Base-by-base conservation (phyloP, 2,329 filamentous ascomycete species). In the Apiospora hydei region DNA sequence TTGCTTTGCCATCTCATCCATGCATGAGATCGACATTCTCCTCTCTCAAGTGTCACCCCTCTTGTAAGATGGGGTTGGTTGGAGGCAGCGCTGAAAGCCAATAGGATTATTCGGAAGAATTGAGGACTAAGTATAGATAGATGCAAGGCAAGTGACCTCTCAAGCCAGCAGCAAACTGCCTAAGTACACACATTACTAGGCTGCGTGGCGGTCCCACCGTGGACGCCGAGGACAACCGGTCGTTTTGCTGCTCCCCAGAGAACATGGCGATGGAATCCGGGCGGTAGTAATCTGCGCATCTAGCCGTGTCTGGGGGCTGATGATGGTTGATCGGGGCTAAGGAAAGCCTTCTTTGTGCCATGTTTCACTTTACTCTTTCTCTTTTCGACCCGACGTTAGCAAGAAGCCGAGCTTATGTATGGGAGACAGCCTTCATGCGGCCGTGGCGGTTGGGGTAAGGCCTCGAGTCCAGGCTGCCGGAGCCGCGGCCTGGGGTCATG, bases 261-360 rank as follows among this genome's bases (percentile, higher is more conserved):
- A 41, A 11, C 57, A n/a, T 64, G 57, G 41, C 13, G 57, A 64
- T 68, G 47, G 47, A 8, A 26, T 18, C 26, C 34, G 30, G 30
- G 21, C 7, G 47, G 30, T 44, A 38, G 30, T 24, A 26, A 2
- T 41, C 47, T 46, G 47, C 64, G 70, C 70, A 71, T 61, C 66
- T 71, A 71, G 44, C 70, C 70, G 66, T 49, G 26, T 57, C 41
- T 69, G 49, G n/a, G 46, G 41, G 38, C 57, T 16, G 57, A 24
- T 67, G 18, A 16, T 71, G 53, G 43, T 47, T 38, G 70, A 68
- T 8, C 24, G 26, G 46, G 46, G 44, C 44, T 16, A 47, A 47
- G 44, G 44, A 38, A n/a, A 44, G 51, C 34, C 34, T 38, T 26
- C n/a, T 41, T 70, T 64, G 71, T 72, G 67, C 43, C 69, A 72